phyloP scores from a whole-genome alignment of 202 grass and related monocot species.

The Eragrostis tef region DNA sequence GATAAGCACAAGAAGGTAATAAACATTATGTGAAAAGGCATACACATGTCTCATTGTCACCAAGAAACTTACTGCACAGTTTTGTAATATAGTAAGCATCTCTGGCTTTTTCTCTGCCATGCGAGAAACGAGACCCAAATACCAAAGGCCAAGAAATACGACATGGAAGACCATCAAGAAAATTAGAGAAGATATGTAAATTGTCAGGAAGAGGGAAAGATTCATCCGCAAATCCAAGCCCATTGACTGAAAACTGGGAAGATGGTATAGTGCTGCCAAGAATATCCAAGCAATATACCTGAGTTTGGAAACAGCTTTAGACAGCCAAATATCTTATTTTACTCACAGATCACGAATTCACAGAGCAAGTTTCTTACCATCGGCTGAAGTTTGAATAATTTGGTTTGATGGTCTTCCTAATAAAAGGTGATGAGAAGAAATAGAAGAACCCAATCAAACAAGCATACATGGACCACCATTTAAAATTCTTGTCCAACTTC shows the following conservation, averaged over 20 bases:
- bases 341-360: conserved; percentile 5
- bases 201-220: conserved; percentile 87
- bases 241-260: conserved; percentile 99
- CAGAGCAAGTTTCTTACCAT: conserved; percentile 63
- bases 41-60: background rate
- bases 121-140: conserved; percentile 84
- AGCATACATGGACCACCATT: conserved; percentile 99
- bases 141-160: conserved; percentile 95
- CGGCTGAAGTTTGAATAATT: conserved; percentile 95
- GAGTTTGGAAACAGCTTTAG: conserved; percentile 42
- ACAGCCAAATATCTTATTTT: conserved; percentile 42
- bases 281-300: conserved; percentile 99
- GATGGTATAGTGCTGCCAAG: conserved; percentile 95
- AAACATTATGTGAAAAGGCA: conserved; percentile 22
- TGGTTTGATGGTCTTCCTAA: conserved; percentile 93
- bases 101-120: conserved; percentile 87
- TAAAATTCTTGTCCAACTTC: conserved; percentile 97
- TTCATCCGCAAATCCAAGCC: conserved; percentile 97
- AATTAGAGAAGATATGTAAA: conserved; percentile 89
- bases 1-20: background rate
- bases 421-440: conserved; percentile 97
- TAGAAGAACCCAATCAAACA: conserved; percentile 98
- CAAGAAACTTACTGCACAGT: conserved; percentile 81
- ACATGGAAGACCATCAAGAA: conserved; percentile 90
- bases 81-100: conserved; percentile 92